These are phyloP conservation scores for Candida odintsovae DNA, from an alignment of 805 yeast genomes.

Conservation along the genomic window DNA sequence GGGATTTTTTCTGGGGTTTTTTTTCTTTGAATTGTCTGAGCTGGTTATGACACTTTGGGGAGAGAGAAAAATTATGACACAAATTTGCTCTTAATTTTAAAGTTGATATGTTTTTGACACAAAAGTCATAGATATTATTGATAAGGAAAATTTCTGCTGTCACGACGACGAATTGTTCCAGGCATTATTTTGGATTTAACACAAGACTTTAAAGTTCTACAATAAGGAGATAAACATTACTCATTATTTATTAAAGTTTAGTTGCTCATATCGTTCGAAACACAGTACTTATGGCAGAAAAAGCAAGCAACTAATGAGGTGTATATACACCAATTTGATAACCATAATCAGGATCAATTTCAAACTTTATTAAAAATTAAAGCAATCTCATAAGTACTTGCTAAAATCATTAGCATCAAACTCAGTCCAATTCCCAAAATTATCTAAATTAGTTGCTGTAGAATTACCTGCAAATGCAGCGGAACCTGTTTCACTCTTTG, in stretches of 20 bases:
- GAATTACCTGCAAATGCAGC: not conserved
- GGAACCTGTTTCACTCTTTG: not conserved
- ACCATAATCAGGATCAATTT: not conserved
- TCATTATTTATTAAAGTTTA: not conserved
- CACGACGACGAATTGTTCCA: no score
- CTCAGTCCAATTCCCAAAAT: constrained; percentile 9
- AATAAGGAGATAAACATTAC: not conserved
- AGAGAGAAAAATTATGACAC: no score
- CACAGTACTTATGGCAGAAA: no score
- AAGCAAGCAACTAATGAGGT: not conserved
- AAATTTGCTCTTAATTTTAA: no score
- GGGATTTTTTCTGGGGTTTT: no score
- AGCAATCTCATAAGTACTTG: constrained; percentile 2
- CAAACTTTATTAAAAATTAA: not conserved
- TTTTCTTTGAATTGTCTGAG: no score
- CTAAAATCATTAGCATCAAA: constrained; percentile 7
- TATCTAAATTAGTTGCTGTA: not conserved
- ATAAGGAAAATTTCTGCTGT: no score
- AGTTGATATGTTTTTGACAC: not conserved
- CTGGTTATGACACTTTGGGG: no score
- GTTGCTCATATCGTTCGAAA: no score
- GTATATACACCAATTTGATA: not conserved
- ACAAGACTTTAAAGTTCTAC: not conserved
- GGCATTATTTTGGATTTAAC: no score
- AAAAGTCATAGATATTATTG: no score